Conservation (phyloP, 2,329 filamentous ascomycete genomes). For the Calcarisporium arbuscula region DNA sequence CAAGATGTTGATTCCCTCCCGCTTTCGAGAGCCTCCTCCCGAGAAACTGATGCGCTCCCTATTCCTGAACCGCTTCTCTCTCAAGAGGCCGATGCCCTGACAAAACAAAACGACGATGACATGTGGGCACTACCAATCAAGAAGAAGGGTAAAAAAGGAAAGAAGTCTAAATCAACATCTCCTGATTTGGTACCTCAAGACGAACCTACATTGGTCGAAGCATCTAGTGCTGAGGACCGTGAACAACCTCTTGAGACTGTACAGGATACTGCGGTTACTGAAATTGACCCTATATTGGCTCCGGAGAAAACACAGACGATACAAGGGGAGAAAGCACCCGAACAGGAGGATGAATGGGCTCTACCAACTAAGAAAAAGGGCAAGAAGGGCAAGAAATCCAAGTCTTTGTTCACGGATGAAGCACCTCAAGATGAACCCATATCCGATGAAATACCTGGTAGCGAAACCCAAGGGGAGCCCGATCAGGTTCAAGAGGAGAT, state of each 20-base stretch:
- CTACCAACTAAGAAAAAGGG: conserved; percentile 36
- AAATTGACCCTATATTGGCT: no score
- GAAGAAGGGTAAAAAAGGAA: conserved; percentile 37
- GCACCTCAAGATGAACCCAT: no score
- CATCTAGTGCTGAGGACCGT: no score
- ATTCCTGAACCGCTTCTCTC: background rate
- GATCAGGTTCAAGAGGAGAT: no score
- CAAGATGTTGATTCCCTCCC: background rate
- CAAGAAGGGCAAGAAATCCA: conserved; percentile 29
- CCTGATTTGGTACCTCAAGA: no score
- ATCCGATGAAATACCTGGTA: no score
- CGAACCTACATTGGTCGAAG: no score
- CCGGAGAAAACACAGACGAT: no score
- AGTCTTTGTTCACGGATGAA: no score
- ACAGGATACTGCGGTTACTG: no score
- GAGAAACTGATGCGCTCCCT: background rate
- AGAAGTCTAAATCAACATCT: conserved; percentile 19
- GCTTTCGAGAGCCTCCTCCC: background rate
- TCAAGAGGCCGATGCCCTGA: background rate
- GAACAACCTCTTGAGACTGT: no score
- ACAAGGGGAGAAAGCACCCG: conserved; percentile 11
- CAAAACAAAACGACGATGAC: conserved; percentile 12
- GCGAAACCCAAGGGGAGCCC: no score
- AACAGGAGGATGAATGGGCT: conserved; percentile 18
- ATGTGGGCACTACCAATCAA: conserved; percentile 28